Percentiles rank a stretch among this genome's conserved stretches.
Conservation (phyloP, 352 stramenopile genomes). For the Globisporangium perplexum region DNA sequence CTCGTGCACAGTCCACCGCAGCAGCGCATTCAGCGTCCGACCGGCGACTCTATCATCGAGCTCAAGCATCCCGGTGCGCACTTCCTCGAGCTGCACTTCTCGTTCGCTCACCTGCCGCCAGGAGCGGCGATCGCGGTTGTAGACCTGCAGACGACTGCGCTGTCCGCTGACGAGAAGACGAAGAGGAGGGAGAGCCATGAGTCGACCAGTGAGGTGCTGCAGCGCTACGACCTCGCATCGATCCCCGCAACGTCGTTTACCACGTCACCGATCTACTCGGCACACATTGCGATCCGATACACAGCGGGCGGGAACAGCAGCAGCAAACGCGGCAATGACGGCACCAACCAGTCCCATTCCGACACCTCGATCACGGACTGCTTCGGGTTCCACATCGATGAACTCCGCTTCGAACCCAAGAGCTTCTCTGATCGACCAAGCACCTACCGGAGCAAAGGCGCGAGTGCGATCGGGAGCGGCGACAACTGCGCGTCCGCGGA, state of each 20-base stretch:
- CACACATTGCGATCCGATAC: slow-evolving; percentile 15
- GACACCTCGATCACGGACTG: slow-evolving; percentile 1
- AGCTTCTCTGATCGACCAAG: not conserved
- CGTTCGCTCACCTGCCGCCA: slow-evolving; percentile 16
- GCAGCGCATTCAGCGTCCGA: not conserved
- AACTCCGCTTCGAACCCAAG: slow-evolving; percentile 21
- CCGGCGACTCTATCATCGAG: slow-evolving; percentile 8
- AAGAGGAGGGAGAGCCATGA: not conserved
- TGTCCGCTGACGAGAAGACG: no score
- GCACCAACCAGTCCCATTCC: not conserved
- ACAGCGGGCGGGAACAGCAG: slow-evolving; percentile 1
- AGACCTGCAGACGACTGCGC: slow-evolving; percentile 1
- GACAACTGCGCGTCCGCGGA: slow-evolving; percentile 9
- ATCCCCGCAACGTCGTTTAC: slow-evolving; percentile 10
- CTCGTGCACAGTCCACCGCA: not conserved
- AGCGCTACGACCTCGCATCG: slow-evolving; percentile 1
- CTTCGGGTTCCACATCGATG: slow-evolving; percentile 30
- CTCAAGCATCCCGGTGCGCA: slow-evolving; percentile 20
- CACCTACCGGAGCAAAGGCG: not conserved
- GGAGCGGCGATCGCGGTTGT: slow-evolving; percentile 16
- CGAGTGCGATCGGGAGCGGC: not conserved
- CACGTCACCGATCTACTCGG: slow-evolving; percentile 15
- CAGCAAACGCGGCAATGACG: not conserved
- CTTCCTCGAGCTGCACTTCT: slow-evolving; percentile 33
- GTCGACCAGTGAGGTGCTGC: not conserved